Base-by-base conservation (phyloP, 2,329 filamentous ascomycete species). In the Fusarium begoniae region DNA sequence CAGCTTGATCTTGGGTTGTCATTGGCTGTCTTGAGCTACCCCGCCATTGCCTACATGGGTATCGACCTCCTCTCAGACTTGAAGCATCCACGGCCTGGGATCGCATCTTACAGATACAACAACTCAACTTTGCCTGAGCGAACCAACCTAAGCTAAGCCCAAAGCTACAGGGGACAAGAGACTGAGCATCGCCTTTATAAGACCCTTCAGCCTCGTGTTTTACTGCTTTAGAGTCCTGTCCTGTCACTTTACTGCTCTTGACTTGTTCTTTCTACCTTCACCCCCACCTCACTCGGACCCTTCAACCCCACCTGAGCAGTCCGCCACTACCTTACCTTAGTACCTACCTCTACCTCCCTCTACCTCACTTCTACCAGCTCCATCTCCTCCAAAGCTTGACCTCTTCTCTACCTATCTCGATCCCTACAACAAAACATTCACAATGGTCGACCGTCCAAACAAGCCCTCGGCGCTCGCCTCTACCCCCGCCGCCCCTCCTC, bases 361-460 rank as follows among this genome's bases (percentile, higher is more conserved):
- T n/a, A 35, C 37, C 40, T 54, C 56, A 35, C 44, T 45, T 59
- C 35, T 61, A 50, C 63, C 35, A 70, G 41, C 60, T 64, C 58
- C 66, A 73, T 54, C 64, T 50, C 43, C 35, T 71, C 48, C 50
- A 47, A 50, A 53, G 32, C 28, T 61, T 26, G 43, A 30, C 41
- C 41, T 45, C 30, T 35, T 28, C 40, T 47, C 8, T 51, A 11
- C 17, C n/a, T 28, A 24, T 9, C 30, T 51, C 55, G 20, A 37
- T 41, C 43, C 37, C 22, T 60, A 37, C 35, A 35, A 44, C 41
- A 45, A 20, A 5, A 37, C 35, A 18, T 61, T 60, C 65, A 76
- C 50, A 65, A 93, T 93, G 90, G 93, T 97, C 84, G 94, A 97
- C 81, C 92, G 95, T 82, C 90, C 91, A 76, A 94, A 97, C 85